Base-by-base conservation (phyloP, 2,329 filamentous ascomycete species). In the Pseudocercospora fuligena region DNA sequence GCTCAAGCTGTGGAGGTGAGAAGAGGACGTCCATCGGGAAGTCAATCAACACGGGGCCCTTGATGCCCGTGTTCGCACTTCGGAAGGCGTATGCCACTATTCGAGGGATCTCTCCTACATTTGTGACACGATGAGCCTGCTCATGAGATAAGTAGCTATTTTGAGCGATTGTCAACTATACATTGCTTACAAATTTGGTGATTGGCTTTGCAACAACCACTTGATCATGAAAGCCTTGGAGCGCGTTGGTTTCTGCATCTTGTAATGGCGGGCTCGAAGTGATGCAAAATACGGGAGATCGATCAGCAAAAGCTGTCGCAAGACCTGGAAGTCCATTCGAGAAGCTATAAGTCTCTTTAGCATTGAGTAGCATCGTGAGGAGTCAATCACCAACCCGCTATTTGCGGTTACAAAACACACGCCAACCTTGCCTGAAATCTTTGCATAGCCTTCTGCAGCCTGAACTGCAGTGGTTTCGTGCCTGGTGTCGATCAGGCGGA, bases 381-480 rank as follows among this genome's bases (percentile, higher is more conserved):
- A 46, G 3, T 23, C 12, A n/a, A 16, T 23, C 25, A 59, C 25
- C 25, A 23, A 82, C 81, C 82, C 81, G 67, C 81, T 83, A 60
- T 84, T 84, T 0, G 82, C 81, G 11, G 82, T 84, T 1, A 84
- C 78, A 63, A 84, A 84, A 64, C 79, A 81, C n/a, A 80, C 78
- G 9, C 81, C 82, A 9, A 81, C 77, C 63, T 81, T 81, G 1
- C 78, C 78, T n/a, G 75, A 79, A 53, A 83, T 73, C 67, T 82
- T 83, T 1, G 80, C 75, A 70, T 83, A 83, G 7, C 79, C 79
- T 70, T 84, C 81, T 0, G 82, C 82, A 7, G 82, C 82, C 70
- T 84, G 81, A 2, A 84, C 80, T 12, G 82, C 82, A 14, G 80
- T 80, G 0, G 82, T 82, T 69, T 84, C 82, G 69, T 84, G 82